Base-by-base conservation (phyloP, 352 stramenopile genomes). In the Blastocystis sp. region DNA sequence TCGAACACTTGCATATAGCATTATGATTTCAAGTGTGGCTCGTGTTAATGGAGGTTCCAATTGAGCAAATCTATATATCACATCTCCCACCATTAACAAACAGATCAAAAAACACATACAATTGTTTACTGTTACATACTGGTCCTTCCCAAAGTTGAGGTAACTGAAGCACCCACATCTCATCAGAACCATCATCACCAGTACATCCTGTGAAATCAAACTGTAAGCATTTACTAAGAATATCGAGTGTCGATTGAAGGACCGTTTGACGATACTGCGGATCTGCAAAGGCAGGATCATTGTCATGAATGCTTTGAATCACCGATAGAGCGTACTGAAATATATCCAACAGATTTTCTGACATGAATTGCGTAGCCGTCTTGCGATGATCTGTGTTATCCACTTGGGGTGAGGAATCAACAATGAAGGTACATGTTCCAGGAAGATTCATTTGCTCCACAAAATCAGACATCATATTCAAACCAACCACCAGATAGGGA, bases 391-490 rank as follows among this genome's bases (percentile, higher is more conserved):
- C 71, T 16, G 71, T 83, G 49, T 43, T 83, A 42, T 83, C 71
- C 71, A 83, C 71, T 83, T 37, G 6, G 2, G 1, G 7, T 32
- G 59, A 69, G 3, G 37, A 16, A 12, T 16, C 9, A 14, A 52
- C 51, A 77, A 5, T 21, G 37, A 3, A 77, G 3, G 3, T 2
- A 52, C 21, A 51, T 27, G 29, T 29, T 6, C 37, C 37, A 12
- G 71, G 71, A 46, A 83, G 49, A 56, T 83, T 66, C 71, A 83
- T 83, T 24, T 83, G 71, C 51, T 83, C 71, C 16, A 83, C 71
- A n/a, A 83, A 83, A 63, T 83, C 71, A n/a, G 46, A 39, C 71
- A 83, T 83, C 71, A 83, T 83, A 49, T 83, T 66, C 9, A 83
- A 37, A 43, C 71, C 71, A 14, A 83, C 43, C 24, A 83, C 58